Evolutionary conservation across 140 eudicot species (phyloP).

Genomic region (Senecio squalidus): DNA sequence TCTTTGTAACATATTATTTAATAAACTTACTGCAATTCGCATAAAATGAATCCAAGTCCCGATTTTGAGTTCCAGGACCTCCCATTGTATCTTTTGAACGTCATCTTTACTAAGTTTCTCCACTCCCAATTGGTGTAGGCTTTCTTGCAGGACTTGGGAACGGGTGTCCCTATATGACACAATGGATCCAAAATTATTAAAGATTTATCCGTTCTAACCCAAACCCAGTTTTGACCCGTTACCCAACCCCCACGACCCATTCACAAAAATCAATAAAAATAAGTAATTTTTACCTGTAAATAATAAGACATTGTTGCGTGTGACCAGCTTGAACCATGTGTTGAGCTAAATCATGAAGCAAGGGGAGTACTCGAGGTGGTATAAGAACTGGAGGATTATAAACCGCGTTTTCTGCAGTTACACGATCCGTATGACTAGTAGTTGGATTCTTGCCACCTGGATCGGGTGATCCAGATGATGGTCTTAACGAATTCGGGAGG

Average conservation of each 20-base stretch:
- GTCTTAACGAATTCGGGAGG: slow-evolving; percentile 83
- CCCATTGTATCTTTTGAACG: slow-evolving; percentile 97
- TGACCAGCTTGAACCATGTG: slow-evolving; percentile 92
- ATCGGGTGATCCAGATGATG: slow-evolving; percentile 79
- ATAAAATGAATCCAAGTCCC: slow-evolving; percentile 98
- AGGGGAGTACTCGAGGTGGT: slow-evolving; percentile 85
- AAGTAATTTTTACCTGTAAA: slow-evolving; percentile 56
- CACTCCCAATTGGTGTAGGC: slow-evolving; percentile 82
- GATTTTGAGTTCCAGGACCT: slow-evolving; percentile 83
- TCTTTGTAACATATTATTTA: neutral
- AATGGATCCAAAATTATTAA: no score
- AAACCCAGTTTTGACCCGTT: no score
- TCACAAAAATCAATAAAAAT: neutral
- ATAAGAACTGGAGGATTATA: slow-evolving; percentile 83
- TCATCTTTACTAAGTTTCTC: slow-evolving; percentile 93
- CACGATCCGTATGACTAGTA: slow-evolving; percentile 40
- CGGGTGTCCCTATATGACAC: slow-evolving; percentile 64
- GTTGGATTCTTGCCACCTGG: slow-evolving; percentile 50
- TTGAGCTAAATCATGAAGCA: slow-evolving; percentile 76
- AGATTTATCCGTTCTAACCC: no score
- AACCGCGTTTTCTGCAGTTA: slow-evolving; percentile 53
- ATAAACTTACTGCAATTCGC: slow-evolving; percentile 84
- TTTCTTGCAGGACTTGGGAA: slow-evolving; percentile 79
- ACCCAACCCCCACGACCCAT: neutral
- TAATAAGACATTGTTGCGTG: slow-evolving; percentile 63